Base-by-base conservation (phyloP, 257 asterid genomes). In the Ligustrum vulgare region DNA sequence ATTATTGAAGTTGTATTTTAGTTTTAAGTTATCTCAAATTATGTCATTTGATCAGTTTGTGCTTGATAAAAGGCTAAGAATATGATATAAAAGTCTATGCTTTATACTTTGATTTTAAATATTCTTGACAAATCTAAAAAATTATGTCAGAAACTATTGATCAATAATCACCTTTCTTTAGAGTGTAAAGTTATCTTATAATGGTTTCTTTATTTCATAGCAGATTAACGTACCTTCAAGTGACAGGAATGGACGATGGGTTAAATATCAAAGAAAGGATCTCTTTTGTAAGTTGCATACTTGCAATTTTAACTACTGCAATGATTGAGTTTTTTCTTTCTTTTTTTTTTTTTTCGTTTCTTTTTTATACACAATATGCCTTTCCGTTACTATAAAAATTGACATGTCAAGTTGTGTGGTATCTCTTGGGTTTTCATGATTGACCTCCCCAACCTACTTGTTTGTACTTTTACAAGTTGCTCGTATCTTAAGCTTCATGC, bases 181-280 rank as follows among this genome's bases (percentile, higher is more conserved):
- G 31, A 60, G 23, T 43, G 68, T 67, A 25, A 41, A 58, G 33
- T 22, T 35, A 23, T 23, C 31, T 23, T 68, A 28, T 28, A 25
- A 78, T 72, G 28, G 34, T 77, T 73, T 73, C 41, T 56, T 64
- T 3, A 16, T 60, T 60, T 70, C 79, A 76, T 69, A 84, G 69
- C 97, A 92, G 98, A 77, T 79, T 94, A 74, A 88, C 88, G 91
- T 92, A 92, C 81, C 91, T 94, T 74, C 92, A 86, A 72, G 96
- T 94, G 73, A 80, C 96, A 34, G 99, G 99, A 76, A 94, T 92
- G 98, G 97, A 89, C 72, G 98, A 89, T 77, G 97, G 97, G 73
- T 79, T 91, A 81, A 87, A 85, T 80, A 82, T 89, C 76, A 94
- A 91, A 81, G 97, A 94, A 76, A 89, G 98, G 85, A 82, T 88